phyloP scores from a whole-genome alignment of 2,329 filamentous ascomycete species.

The Colletotrichum destructivum region DNA sequence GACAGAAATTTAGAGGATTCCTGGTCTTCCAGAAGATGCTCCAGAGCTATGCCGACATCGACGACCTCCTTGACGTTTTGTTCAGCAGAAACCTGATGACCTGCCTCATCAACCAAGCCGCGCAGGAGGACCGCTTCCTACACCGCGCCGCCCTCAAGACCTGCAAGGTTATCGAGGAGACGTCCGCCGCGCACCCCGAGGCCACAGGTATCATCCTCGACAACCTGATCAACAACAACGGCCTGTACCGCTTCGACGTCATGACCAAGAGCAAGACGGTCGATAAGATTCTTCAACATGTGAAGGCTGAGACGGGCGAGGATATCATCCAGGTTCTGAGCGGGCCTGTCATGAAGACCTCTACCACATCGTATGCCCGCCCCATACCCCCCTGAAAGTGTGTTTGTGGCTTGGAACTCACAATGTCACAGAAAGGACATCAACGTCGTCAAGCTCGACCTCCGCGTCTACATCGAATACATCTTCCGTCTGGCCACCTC shows the following conservation, averaged over 20 bases:
- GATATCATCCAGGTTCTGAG: slow-evolving; percentile 61
- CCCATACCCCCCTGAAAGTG: not conserved
- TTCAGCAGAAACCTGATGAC: slow-evolving; percentile 89
- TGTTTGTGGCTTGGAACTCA: slow-evolving; percentile 50
- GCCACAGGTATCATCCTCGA: slow-evolving; percentile 74
- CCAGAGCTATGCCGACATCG: slow-evolving; percentile 58
- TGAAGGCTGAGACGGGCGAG: slow-evolving; percentile 70
- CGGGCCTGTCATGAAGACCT: slow-evolving; percentile 46
- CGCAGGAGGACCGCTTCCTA: slow-evolving; percentile 82
- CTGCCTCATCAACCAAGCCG: slow-evolving; percentile 86
- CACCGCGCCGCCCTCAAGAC: slow-evolving; percentile 84
- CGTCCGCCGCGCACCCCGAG: slow-evolving; percentile 73
- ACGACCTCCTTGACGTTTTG: slow-evolving; percentile 67
- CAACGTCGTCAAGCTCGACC: slow-evolving; percentile 54
- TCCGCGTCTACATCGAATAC: slow-evolving; percentile 69
- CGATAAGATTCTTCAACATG: slow-evolving; percentile 78
- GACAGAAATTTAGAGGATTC: slow-evolving; percentile 94
- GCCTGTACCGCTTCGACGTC: slow-evolving; percentile 86
- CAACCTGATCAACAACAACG: slow-evolving; percentile 78
- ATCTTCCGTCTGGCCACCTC: slow-evolving; percentile 67
- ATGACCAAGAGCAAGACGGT: slow-evolving; percentile 89
- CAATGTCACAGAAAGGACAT: slow-evolving; percentile 51
- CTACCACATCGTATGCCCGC: slow-evolving; percentile 50
- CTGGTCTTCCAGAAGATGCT: slow-evolving; percentile 87
- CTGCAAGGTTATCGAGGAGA: slow-evolving; percentile 78